Base-by-base conservation (phyloP, 2,329 filamentous ascomycete species). In the Fusarium verticillioides region DNA sequence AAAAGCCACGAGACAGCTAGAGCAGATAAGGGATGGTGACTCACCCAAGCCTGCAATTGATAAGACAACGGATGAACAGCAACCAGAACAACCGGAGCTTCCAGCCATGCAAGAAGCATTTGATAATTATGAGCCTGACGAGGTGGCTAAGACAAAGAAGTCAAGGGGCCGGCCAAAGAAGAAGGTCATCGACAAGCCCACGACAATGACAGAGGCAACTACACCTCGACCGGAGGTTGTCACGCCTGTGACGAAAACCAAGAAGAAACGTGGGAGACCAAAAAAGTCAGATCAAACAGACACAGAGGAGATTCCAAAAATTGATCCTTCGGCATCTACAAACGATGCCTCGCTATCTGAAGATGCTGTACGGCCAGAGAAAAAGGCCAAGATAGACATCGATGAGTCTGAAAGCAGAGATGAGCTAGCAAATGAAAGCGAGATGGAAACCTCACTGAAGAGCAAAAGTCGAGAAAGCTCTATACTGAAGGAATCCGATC, bases 181-280 rank as follows among this genome's bases (percentile, higher is more conserved):
- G 70, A 77, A 68, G 11, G 46, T 42, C 8, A 58, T 18, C 8
- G 61, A 61, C 54, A 67, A 69, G 58, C 67, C 65, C 46, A 42
- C 50, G 57, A 50, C 63, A 44, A 49, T 63, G 47, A 53, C 62
- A 36, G 75, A 58, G 26, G 60, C 63, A 49, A 40, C 36, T 36
- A 49, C 64, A 6, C 28, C 59, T 18, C 61, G 39, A 23, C 21
- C 58, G 40, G 60, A 30, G 32, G 73, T 66, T 47, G 62, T 43
- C 37, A 71, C 72, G 40, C 40, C 43, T 21, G 46, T 40, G 32
- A 53, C 54, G 39, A 74, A 69, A 44, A 46, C 70, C 59, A 83
- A 80, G 61, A 84, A 81, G 75, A 84, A 81, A 66, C 79, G 85
- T 56, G 85, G 85, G 8, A 80, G 85, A 26, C 84, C 85, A 21